phyloP scores from a whole-genome alignment of 78 protist genomes.

The Bodo saltans region DNA sequence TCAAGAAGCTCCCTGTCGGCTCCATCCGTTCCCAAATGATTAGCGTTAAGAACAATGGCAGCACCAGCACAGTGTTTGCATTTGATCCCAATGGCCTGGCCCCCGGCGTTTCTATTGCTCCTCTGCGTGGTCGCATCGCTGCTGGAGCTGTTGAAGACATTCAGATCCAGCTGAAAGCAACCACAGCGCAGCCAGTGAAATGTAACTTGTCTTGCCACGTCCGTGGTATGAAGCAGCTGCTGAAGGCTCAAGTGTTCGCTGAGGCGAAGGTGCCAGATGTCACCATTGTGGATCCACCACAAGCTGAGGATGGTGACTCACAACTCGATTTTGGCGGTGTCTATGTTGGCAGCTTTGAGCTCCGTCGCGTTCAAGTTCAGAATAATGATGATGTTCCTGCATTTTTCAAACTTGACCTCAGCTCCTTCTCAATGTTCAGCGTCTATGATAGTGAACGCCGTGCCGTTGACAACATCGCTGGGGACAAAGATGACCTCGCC shows the following conservation, averaged over 20 bases:
- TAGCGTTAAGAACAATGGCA: neutral
- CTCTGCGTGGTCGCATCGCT: constrained; percentile 9
- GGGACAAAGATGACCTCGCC: neutral
- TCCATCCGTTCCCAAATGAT: neutral
- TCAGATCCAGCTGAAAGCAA: neutral
- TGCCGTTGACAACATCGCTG: neutral
- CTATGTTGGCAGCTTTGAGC: constrained; percentile 8
- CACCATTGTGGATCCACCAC: neutral
- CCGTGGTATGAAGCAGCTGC: constrained; percentile 28
- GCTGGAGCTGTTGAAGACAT: neutral
- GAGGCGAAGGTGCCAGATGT: constrained; percentile 39
- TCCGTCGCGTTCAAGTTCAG: neutral
- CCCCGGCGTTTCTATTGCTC: neutral
- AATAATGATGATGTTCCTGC: constrained; percentile 22
- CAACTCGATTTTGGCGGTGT: constrained; percentile 20
- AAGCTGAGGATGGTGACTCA: neutral
- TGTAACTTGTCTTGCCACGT: neutral
- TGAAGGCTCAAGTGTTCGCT: constrained; percentile 23
- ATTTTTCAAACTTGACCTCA: constrained; percentile 12
- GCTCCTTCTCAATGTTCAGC: neutral
- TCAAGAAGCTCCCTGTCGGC: constrained; percentile 41
- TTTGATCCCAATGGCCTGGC: neutral
- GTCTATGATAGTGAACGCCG: neutral
- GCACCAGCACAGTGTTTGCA: neutral
- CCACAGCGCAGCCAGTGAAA: neutral